Conservation (phyloP, 805 yeast genomes). For the Yamadazyma tumulicola region DNA sequence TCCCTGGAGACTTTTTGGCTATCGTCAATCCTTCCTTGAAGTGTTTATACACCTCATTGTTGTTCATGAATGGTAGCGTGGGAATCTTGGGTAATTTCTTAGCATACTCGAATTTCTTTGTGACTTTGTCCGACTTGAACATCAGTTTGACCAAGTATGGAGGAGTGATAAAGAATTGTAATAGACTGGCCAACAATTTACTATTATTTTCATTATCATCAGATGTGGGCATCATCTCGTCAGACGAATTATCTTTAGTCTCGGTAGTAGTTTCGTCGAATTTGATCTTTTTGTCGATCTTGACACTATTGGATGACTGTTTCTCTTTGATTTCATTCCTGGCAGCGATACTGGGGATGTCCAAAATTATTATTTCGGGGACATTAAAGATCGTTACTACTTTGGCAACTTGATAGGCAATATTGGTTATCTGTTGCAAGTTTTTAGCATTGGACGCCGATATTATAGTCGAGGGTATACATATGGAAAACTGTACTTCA, state of each 20-base stretch:
- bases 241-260: slow-evolving; percentile 8
- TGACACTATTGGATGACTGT: slow-evolving; percentile 20
- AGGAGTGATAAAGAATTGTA: slow-evolving; percentile 84
- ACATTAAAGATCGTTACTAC: slow-evolving; percentile 68
- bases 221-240: background rate
- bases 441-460: slow-evolving; percentile 53
- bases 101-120: slow-evolving; percentile 58
- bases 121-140: slow-evolving; percentile 34
- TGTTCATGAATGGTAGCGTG: slow-evolving; percentile 70
- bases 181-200: slow-evolving; percentile 58
- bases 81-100: slow-evolving; percentile 66
- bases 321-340: slow-evolving; percentile 15
- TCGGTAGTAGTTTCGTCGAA: slow-evolving; percentile 17
- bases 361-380: slow-evolving; percentile 70
- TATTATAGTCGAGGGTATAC: slow-evolving; percentile 70
- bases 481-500: slow-evolving; percentile 47
- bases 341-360: slow-evolving; percentile 36
- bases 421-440: slow-evolving; percentile 68
- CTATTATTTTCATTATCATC: slow-evolving; percentile 27
- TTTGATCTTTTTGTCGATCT: slow-evolving; percentile 27
- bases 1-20: slow-evolving; percentile 36
- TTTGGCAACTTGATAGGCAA: slow-evolving; percentile 76
- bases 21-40: slow-evolving; percentile 66
- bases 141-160: slow-evolving; percentile 68
- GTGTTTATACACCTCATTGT: slow-evolving; percentile 30